Conservation (phyloP, 805 yeast genomes). For the Cephaloascus fragrans region DNA sequence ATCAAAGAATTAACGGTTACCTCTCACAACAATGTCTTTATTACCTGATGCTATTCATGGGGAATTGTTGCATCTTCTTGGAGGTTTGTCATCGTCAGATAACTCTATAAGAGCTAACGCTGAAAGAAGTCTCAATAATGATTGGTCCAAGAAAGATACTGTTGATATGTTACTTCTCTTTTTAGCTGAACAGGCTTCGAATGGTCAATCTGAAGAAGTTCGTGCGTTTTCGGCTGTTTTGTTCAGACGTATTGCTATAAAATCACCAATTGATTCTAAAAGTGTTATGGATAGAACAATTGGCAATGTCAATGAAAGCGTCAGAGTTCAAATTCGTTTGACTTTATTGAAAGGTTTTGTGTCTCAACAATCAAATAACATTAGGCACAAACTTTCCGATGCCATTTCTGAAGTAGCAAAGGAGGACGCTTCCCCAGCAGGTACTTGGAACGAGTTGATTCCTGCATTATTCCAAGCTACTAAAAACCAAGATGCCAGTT, state of each 20-base stretch:
- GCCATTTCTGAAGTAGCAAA: conserved; percentile 89
- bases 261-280: conserved; percentile 58
- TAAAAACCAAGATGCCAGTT: conserved; percentile 42
- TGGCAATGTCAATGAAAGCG: conserved; percentile 54
- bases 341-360: conserved; percentile 67
- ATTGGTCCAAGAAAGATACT: conserved; percentile 64
- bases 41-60: conserved; percentile 54
- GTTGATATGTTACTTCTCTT: conserved; percentile 67
- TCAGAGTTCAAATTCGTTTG: conserved; percentile 51
- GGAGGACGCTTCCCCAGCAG: conserved; percentile 41
- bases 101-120: conserved; percentile 69
- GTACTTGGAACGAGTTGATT: conserved; percentile 69
- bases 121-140: conserved; percentile 59
- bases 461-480: conserved; percentile 67
- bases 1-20: too few species aligned
- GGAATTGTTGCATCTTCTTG: conserved; percentile 45
- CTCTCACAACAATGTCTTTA: too few species aligned
- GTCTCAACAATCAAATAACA: conserved; percentile 56
- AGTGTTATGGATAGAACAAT: conserved; percentile 70
- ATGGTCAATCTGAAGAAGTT: conserved; percentile 48
- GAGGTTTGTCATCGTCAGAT: conserved; percentile 70
- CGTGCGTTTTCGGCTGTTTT: conserved; percentile 77
- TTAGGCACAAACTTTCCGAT: conserved; percentile 88
- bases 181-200: conserved; percentile 69
- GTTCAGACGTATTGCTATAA: conserved; percentile 77